Evolutionary conservation across 176 grass and related monocot species (phyloP), one percentile per base, ranked within the genome.

Genomic region (Cenchrus fungigraminus): DNA sequence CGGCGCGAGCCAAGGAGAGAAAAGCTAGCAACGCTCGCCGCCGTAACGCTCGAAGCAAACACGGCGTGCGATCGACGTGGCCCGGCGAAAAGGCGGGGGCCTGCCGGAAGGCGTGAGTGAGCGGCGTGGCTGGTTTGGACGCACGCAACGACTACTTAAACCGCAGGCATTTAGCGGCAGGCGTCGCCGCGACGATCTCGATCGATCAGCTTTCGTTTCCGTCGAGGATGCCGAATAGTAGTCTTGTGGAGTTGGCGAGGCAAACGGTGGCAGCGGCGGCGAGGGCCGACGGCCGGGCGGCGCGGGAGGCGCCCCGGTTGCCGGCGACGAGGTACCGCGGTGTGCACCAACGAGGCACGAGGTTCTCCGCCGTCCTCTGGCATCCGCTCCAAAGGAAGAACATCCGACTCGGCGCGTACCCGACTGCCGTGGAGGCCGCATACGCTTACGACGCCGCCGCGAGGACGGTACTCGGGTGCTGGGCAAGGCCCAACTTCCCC

Each of bases 341-440:
- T 17, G 55, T 57, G 55, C 55, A 57, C 5, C 19, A 20, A 6
- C 55, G 55, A 6, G 17, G 55, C 17, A 20, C 0, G 6, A 57
- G 16, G 55, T 57, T 8, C 55, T 16, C 8, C 17, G 55, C 55
- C 55, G 19, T 2, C 1, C 4, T 57, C 6, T 57, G 55, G 55
- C 19, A 57, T 17, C 0, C 6, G 0, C 1, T 1, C 0, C 1
- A 0, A 17, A 20, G 2, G 55, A 16, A 8, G 17, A 0, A 16
- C 1, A 1, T 57, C 1, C 19, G 55, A 16, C 55, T 57, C 6
- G 55, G 55, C 4, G 8, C 17, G 6, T 57, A 57, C 55, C 16
- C 1, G 16, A 57, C 17, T 1, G 6, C 55, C 55, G 17, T 20
- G 17, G 55, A 57, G 55, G 55, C 55, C 17, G 55, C 55, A 6